Percentiles rank a stretch among this genome's conserved stretches.
Conservation (phyloP, 257 asterid species). For the Parsonsia alboflavescens region DNA sequence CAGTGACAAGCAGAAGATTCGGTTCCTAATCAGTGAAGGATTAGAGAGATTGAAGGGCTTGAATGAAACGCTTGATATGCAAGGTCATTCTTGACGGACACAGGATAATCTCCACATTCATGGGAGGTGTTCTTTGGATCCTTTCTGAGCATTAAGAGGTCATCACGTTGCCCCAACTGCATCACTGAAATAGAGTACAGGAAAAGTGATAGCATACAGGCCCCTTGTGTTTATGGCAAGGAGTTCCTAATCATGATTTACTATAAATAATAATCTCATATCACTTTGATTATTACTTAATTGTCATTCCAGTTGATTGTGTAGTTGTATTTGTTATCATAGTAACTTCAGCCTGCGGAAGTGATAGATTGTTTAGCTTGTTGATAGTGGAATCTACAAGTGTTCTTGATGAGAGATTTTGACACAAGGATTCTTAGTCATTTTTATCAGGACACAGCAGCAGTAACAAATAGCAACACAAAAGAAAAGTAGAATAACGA, state of each 20-base stretch:
- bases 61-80: slow-evolving; percentile 93
- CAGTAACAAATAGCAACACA: too few relatives aligned
- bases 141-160: neutral
- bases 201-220: neutral
- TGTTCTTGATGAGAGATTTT: neutral
- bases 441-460: too few relatives aligned
- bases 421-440: neutral
- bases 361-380: neutral
- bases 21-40: slow-evolving; percentile 80
- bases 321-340: neutral
- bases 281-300: neutral
- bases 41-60: slow-evolving; percentile 68
- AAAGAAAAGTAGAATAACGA: neutral
- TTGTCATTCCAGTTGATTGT: neutral
- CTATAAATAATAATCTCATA: too few relatives aligned
- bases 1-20: slow-evolving; percentile 71
- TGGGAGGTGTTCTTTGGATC: neutral
- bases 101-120: neutral
- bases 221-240: neutral
- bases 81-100: slow-evolving; percentile 41
- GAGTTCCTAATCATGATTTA: neutral
- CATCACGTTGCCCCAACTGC: neutral
- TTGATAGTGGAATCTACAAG: neutral
- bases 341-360: neutral
- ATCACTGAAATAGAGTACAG: neutral